These are phyloP conservation scores for Prunus salicina DNA, from an alignment of 306 rosid genomes.

Conservation along the genomic window DNA sequence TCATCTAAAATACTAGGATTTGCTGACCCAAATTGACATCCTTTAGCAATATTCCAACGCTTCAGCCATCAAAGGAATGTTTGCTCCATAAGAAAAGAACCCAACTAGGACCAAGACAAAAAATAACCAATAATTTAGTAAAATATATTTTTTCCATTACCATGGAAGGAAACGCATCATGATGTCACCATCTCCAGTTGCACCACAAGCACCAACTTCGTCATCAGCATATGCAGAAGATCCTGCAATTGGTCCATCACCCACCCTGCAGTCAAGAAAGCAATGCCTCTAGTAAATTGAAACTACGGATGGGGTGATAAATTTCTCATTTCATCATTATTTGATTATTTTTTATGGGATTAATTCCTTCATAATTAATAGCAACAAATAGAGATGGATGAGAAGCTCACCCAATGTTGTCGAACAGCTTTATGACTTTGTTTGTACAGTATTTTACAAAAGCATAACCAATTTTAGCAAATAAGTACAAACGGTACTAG, in stretches of 20 bases:
- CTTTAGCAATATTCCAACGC: background rate
- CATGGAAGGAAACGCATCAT: slow-evolving; percentile 98
- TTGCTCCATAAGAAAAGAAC: background rate
- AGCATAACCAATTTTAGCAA: too few relatives aligned
- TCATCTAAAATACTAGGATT: background rate
- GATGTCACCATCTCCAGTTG: slow-evolving; percentile 91
- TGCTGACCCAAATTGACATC: background rate
- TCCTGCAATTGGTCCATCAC: slow-evolving; percentile 90
- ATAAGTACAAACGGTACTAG: too few relatives aligned
- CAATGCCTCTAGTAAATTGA: background rate
- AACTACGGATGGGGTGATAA: background rate
- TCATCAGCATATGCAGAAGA: slow-evolving; percentile 78
- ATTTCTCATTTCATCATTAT: background rate
- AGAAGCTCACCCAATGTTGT: background rate
- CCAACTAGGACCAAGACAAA: background rate
- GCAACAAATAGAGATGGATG: background rate
- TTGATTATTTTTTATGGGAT: background rate
- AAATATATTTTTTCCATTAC: slow-evolving; percentile 31
- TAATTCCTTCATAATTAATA: background rate
- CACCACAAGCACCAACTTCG: slow-evolving; percentile 91
- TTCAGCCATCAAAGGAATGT: background rate
- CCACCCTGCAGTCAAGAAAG: slow-evolving; percentile 61
- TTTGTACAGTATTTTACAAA: too few relatives aligned
- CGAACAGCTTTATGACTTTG: background rate
- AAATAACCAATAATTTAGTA: background rate